Base-by-base conservation (phyloP, 164 flowering plant genomes). In the Dillenia suffruticosa region DNA sequence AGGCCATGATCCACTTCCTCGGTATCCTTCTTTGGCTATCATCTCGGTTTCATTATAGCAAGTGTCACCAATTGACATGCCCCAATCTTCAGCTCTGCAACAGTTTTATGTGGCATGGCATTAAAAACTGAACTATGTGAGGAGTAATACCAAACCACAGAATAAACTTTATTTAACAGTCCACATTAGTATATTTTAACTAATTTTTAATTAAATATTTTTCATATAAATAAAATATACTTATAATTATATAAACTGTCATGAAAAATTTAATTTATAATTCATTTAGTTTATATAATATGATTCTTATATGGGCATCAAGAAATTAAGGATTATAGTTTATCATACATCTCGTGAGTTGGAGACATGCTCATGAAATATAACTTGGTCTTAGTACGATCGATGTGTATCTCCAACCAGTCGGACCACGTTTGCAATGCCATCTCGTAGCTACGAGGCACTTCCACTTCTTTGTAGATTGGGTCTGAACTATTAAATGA, bases 331-430 rank as follows among this genome's bases (percentile, higher is more conserved):
- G 32, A 26, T 26, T 26, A 26, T 26, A 26, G 3, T 26, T 26
- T 13, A 1, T 11, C 5, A 24, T 69, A 81, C 81, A 58, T 76
- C 57, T 71, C 59, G 58, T 88, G 90, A 12, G 82, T 86, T 0
- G 90, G 88, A 0, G 95, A 85, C 86, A 85, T 68, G 81, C 79
- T 77, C 10, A 86, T 68, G 26, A 84, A 88, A 67, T 82, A 86
- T 72, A 84, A 40, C 9, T 65, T 63, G 59, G 95, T 79, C 59
- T 73, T 81, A 24, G 45, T 72, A n/a, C 61, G 67, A 62, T 85
- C 72, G 55, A 82, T 74, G 59, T 86, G 83, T 44, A 77, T 51
- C 61, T 86, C 88, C 58, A 88, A 46, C 95, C 95, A 85, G 46
- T 85, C 78, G 0, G 91, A 77, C 95, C 91, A 85, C 50, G 95